A percentile compares a stretch with the other conserved stretches of the same genome.
Evolutionary conservation across 1,139 yeast species (phyloP).

Genomic region (Wickerhamiella infanticola): DNA sequence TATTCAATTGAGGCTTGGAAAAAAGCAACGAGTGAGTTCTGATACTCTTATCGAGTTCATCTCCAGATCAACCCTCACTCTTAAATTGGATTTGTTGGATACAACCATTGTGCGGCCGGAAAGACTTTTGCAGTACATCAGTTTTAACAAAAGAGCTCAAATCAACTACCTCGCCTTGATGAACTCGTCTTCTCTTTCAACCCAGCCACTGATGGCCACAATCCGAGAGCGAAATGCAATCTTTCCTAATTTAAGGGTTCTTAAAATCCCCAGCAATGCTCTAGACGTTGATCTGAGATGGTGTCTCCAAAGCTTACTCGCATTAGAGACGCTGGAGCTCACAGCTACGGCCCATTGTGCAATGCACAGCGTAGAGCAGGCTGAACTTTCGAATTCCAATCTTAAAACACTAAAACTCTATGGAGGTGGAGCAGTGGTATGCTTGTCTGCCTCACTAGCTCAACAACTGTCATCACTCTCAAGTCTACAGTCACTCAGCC

Average conservation of each 20-base stretch:
- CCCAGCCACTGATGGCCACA: constrained; percentile 2
- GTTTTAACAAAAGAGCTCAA: constrained; percentile 1
- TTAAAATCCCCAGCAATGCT: constrained; percentile 6
- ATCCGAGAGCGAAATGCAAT: neutral
- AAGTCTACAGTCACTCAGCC: constrained; percentile 4
- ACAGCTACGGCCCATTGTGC: neutral
- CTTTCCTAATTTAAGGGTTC: neutral
- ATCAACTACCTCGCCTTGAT: constrained; percentile 2
- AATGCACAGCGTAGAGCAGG: neutral
- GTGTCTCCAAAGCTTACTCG: constrained; percentile 9
- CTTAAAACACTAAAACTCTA: constrained; percentile 4
- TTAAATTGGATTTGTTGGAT: constrained; percentile 4
- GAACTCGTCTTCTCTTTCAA: neutral
- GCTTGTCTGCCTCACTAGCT: constrained; percentile 3
- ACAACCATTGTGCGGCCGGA: constrained; percentile 6
- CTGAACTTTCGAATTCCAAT: neutral
- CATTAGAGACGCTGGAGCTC: constrained; percentile 8
- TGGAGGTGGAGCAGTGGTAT: constrained; percentile 4
- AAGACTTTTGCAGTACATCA: constrained; percentile 1
- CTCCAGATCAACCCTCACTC: neutral
- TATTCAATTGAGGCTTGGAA: constrained; percentile 1
- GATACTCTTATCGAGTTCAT: neutral
- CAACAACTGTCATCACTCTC: constrained; percentile 5
- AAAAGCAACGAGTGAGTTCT: neutral
- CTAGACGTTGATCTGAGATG: constrained; percentile 10